Evolutionary conservation across 202 grass and related monocot species (phyloP), one percentile per base, ranked within the genome.

Genomic region (Panicum virgatum): DNA sequence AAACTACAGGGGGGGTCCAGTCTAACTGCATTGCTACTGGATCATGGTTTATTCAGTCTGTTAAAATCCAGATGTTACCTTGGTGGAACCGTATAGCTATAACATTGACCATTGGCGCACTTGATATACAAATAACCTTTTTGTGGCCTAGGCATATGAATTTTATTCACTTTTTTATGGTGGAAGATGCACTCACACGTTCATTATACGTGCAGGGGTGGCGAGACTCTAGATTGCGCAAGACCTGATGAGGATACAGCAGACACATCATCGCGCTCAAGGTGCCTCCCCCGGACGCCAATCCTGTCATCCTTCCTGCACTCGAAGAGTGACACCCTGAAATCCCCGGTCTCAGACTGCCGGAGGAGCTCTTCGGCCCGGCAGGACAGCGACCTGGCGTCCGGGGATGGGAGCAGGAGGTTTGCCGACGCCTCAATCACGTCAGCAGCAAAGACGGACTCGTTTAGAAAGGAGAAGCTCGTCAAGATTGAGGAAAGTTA

Each of bases 401-500:
- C 94, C 1, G 46, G 57, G 53, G 85, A 84, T 27, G 83, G 87
- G 76, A 92, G 77, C 78, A 90, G 37, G 82, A 77, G 91, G 86
- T 96, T 92, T 65, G 64, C 75, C 0, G 82, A 86, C 0, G 69
- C 76, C 15, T 46, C 76, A 3, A 71, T 56, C 53, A 34, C 78
- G 46, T 81, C 78, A 3, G 69, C 26, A 19, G 15, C 8, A 0
- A 72, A 70, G 82, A 29, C 81, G 25, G 91, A 94, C 19, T 91
- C 91, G 40, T 93, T 88, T 76, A 90, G 87, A 84, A 92, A 88
- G 75, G 81, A 99, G 69, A 99, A 83, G 80, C 85, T 91, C 52
- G 83, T 95, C 82, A 93, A 80, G 81, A 93, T 98, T 10, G 96
- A 99, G 64, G 96, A 99, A 99, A 99, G 96, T 90, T 98, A 95